These are phyloP conservation scores for Coemansia javaensis DNA, from an alignment of 192 early-diverging fungal genomes.

Conservation along the genomic window DNA sequence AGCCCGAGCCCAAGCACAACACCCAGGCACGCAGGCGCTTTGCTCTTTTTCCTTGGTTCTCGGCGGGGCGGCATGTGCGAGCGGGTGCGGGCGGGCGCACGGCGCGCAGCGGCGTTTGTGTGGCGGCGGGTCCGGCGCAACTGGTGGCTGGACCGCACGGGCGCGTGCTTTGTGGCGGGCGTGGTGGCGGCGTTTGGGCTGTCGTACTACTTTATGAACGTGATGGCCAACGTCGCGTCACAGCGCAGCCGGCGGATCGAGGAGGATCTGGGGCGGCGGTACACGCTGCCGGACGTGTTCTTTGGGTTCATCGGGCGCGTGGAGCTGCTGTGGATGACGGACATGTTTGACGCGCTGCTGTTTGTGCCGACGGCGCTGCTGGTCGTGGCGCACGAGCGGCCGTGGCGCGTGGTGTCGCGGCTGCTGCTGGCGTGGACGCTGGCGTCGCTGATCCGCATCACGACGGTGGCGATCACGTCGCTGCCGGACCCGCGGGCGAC, in stretches of 20 bases:
- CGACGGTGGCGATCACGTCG: slow-evolving; percentile 63
- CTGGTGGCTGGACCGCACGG: slow-evolving; percentile 51
- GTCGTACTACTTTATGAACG: slow-evolving; percentile 57
- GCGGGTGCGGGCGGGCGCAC: slow-evolving; percentile 3
- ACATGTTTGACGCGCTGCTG: slow-evolving; percentile 57
- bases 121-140: slow-evolving; percentile 38
- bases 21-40: no score
- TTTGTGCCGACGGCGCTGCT: slow-evolving; percentile 53
- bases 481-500: slow-evolving; percentile 58
- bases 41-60: no score
- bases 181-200: slow-evolving; percentile 29
- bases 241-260: slow-evolving; percentile 50
- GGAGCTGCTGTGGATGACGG: slow-evolving; percentile 55
- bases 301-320: slow-evolving; percentile 57
- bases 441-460: slow-evolving; percentile 56
- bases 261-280: slow-evolving; percentile 30
- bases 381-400: slow-evolving; percentile 52
- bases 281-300: slow-evolving; percentile 51
- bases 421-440: slow-evolving; percentile 52
- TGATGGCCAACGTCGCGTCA: slow-evolving; percentile 62
- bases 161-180: slow-evolving; percentile 25
- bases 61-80: no score
- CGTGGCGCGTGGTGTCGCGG: slow-evolving; percentile 54
- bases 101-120: slow-evolving; percentile 1
- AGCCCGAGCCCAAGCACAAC: no score